These are phyloP conservation scores for Panicum hallii DNA, from an alignment of 202 grass and related monocot genomes.

Conservation along the genomic window DNA sequence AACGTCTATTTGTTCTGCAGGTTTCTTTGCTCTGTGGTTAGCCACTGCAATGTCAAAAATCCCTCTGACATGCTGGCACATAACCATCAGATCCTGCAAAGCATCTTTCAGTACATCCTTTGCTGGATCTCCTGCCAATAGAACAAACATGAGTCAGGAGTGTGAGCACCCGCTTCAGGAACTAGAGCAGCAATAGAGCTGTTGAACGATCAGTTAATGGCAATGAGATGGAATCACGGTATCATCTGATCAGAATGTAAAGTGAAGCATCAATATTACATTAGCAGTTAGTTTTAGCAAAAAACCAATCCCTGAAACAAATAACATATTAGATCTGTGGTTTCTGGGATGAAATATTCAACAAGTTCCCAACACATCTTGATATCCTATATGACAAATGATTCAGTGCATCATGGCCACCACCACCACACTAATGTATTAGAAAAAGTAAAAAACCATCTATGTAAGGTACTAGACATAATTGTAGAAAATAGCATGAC, in stretches of 20 bases:
- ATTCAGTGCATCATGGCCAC: not conserved
- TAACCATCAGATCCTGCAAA: slow-evolving; percentile 65
- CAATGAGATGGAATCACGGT: slow-evolving; percentile 12
- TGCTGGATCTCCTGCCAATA: slow-evolving; percentile 63
- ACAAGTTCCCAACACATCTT: not conserved
- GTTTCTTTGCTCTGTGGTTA: slow-evolving; percentile 52
- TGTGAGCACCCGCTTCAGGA: not conserved
- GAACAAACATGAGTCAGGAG: slow-evolving; percentile 20
- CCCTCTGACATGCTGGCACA: slow-evolving; percentile 68
- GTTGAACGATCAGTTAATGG: not conserved
- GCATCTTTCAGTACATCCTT: slow-evolving; percentile 87
- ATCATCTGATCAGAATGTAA: not conserved
- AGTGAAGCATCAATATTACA: slow-evolving; percentile 7
- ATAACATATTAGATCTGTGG: not conserved
- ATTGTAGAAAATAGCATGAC: not conserved
- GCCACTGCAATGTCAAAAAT: slow-evolving; percentile 59
- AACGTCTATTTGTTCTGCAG: slow-evolving; percentile 45
- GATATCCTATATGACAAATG: not conserved
- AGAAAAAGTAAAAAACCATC: slow-evolving; percentile 12
- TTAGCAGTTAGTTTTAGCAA: not conserved
- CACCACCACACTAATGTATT: not conserved
- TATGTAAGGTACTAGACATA: not conserved
- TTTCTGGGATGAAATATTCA: not conserved
- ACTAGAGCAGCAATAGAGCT: slow-evolving; percentile 1
- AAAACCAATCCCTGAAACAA: not conserved